These are phyloP conservation scores for Iris macrosiphon DNA, from an alignment of 106 monocot species.

Conservation along the genomic window DNA sequence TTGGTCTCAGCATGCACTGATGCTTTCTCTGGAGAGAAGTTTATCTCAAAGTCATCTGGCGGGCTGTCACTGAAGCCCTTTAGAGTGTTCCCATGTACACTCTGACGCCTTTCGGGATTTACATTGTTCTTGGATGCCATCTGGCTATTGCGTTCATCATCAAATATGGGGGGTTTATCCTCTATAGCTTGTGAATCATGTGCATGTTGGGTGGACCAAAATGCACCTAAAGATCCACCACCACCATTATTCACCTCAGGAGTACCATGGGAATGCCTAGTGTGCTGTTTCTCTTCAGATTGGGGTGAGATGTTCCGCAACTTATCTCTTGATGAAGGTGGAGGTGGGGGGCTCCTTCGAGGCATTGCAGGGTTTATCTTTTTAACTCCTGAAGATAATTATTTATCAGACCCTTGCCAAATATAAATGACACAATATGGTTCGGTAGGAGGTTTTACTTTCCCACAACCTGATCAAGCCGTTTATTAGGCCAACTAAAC, in stretches of 20 bases:
- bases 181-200: slow-evolving; percentile 25
- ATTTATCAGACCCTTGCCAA: no score
- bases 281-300: slow-evolving; percentile 21
- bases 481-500: no score
- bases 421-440: no score
- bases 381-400: slow-evolving; percentile 21
- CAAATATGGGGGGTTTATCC: slow-evolving; percentile 40
- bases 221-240: slow-evolving; percentile 46
- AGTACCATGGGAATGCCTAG: slow-evolving; percentile 13
- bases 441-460: no score
- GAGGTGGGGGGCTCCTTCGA: slow-evolving; percentile 62
- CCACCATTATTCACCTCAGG: slow-evolving; percentile 22
- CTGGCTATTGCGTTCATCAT: slow-evolving; percentile 35
- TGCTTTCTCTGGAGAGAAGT: slow-evolving; percentile 45
- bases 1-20: slow-evolving; percentile 25
- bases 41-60: slow-evolving; percentile 67
- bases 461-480: no score
- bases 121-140: slow-evolving; percentile 19
- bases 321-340: slow-evolving; percentile 40
- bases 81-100: slow-evolving; percentile 10
- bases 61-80: slow-evolving; percentile 22
- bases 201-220: slow-evolving; percentile 84
- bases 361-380: slow-evolving; percentile 32
- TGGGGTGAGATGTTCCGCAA: slow-evolving; percentile 15
- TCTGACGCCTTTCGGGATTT: slow-evolving; percentile 16